Base-by-base conservation (phyloP, 2,329 filamentous ascomycete species). In the Leptographium galeiforme region DNA sequence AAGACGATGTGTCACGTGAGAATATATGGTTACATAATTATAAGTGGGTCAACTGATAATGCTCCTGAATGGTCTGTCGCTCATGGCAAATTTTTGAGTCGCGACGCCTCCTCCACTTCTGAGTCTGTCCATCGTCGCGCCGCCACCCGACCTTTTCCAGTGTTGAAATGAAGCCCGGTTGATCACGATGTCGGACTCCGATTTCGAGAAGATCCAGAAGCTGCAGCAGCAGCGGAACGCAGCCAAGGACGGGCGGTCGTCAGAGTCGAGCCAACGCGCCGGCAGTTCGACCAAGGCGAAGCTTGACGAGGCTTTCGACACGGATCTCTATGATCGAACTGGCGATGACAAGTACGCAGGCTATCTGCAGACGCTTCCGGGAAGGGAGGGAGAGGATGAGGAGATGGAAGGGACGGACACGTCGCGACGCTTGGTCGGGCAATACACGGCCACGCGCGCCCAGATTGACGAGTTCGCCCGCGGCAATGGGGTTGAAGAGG, bases 401-500 rank as follows among this genome's bases (percentile, higher is more conserved):
- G 84, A 86, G 56, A 88, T 89, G 79, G 79, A 79, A 50, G 87
- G 84, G 67, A 81, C 72, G 54, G 85, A 87, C 67, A 82, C 74
- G 61, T 82, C 87, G 61, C 81, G 85, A 63, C 81, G 88, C 56
- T 75, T 98, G 56, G 85, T 96, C 38, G 91, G 90, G 58, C 93
- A 97, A 69, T 98, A 98, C 70, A 98, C 93, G 39, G 93, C 93
- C 32, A 91, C 89, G 41, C 85, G 81, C 61, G 83, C 87, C 50
- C 89, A 96, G 71, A 90, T 98, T 65, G 88, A 95, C 66, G 93
- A 98, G 70, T 95, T 95, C 70, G 84, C 91, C 30, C 82, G 81
- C 52, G 90, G 90, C 53, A 76, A 78, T 57, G 90, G 87, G 45
- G 88, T 91, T 32, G 91, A 95, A 66, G 91, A 96, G 70, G 89